phyloP scores from a whole-genome alignment of 2,329 filamentous ascomycete species.

The Fusarium secorum region DNA sequence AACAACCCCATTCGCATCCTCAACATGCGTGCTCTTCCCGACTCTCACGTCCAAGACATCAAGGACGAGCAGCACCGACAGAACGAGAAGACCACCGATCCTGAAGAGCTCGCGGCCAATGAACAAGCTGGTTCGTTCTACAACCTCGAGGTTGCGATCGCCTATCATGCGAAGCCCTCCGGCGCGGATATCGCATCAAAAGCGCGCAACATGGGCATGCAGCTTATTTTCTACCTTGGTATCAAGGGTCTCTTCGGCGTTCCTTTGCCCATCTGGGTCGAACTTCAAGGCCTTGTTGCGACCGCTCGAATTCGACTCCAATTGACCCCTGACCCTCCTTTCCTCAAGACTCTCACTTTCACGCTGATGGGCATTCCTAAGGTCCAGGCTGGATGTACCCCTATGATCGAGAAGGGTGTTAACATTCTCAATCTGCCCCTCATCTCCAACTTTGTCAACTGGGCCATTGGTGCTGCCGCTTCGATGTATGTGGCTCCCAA shows the following conservation, averaged over 20 bases:
- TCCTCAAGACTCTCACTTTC: conserved; percentile 89
- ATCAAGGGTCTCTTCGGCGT: conserved; percentile 89
- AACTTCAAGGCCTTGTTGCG: conserved; percentile 88
- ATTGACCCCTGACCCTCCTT: conserved; percentile 89
- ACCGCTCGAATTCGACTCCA: conserved; percentile 85
- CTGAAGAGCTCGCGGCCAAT: conserved; percentile 85
- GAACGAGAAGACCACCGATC: conserved; percentile 82
- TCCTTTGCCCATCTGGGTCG: conserved; percentile 86
- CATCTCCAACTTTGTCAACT: conserved; percentile 97
- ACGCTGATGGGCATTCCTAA: conserved; percentile 95
- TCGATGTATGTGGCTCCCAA: conserved; percentile 95
- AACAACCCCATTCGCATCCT: conserved; percentile 89
- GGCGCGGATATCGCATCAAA: conserved; percentile 76
- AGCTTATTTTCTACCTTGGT: conserved; percentile 91
- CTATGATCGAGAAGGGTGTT: conserved; percentile 88
- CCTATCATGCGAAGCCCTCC: conserved; percentile 86
- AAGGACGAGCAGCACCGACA: conserved; percentile 82
- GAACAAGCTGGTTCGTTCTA: conserved; percentile 93
- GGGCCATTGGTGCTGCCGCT: conserved; percentile 85
- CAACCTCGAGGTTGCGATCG: conserved; percentile 89
- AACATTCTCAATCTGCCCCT: conserved; percentile 91
- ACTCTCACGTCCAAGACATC: conserved; percentile 80
- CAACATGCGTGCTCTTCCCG: conserved; percentile 82
- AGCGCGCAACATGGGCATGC: conserved; percentile 96
- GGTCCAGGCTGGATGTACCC: conserved; percentile 86